Conservation (phyloP, 1,284 basidiomycete species). For the Cutaneotrichosporon curvatum region DNA sequence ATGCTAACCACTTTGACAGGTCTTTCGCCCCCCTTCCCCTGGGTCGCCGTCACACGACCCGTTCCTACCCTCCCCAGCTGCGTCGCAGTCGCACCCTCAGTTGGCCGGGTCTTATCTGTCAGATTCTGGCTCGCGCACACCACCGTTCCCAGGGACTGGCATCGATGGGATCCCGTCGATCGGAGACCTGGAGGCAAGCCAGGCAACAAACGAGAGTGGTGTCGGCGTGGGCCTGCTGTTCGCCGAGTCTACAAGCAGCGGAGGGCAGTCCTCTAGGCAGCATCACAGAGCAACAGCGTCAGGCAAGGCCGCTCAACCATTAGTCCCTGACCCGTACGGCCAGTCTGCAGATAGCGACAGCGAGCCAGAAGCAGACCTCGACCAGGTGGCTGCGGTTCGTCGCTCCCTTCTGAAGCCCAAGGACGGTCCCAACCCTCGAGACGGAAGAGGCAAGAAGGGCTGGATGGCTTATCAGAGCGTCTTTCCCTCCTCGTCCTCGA, state of each 20-base stretch:
- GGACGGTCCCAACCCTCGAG: not conserved
- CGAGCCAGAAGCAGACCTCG: slow-evolving; percentile 27
- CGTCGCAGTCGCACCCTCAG: slow-evolving; percentile 27
- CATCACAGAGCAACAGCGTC: too few relatives aligned
- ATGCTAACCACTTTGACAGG: slow-evolving; percentile 15
- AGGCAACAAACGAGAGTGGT: slow-evolving; percentile 10
- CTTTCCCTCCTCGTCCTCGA: slow-evolving; percentile 40
- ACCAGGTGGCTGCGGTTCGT: slow-evolving; percentile 31
- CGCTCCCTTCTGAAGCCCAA: slow-evolving; percentile 20
- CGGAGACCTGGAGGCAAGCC: slow-evolving; percentile 16
- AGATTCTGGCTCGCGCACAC: slow-evolving; percentile 26
- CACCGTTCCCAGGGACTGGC: slow-evolving; percentile 38
- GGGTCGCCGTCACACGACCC: slow-evolving; percentile 38
- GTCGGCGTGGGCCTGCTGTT: slow-evolving; percentile 33
- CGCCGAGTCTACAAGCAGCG: slow-evolving; percentile 1
- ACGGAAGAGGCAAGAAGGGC: slow-evolving; percentile 28
- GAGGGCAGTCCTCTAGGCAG: not conserved
- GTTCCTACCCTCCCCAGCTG: slow-evolving; percentile 35
- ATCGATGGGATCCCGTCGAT: slow-evolving; percentile 38
- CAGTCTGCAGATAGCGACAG: slow-evolving; percentile 31
- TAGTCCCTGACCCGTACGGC: slow-evolving; percentile 38
- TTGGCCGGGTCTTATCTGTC: slow-evolving; percentile 26
- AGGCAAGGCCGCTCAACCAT: not conserved
- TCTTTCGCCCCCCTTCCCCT: slow-evolving; percentile 36
- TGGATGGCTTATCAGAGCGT: slow-evolving; percentile 47